These are phyloP conservation scores for Senecio squalidus DNA, from an alignment of 140 eudicot genomes.

Conservation along the genomic window DNA sequence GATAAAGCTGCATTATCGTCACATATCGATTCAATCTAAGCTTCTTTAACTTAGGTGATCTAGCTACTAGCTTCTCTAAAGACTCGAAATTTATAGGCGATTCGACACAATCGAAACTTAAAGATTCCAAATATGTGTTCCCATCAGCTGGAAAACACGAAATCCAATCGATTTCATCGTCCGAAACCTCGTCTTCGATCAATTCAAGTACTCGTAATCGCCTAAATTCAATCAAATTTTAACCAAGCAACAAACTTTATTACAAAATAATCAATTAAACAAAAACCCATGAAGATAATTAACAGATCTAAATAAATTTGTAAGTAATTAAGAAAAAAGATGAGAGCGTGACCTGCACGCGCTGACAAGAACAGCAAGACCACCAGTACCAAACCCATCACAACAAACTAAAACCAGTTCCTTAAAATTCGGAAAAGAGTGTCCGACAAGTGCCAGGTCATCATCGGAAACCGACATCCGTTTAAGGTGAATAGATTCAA, in stretches of 20 bases:
- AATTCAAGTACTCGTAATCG: constrained; percentile 71
- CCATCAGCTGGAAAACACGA: constrained; percentile 48
- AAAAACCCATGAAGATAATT: too few relatives aligned
- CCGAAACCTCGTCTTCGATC: constrained; percentile 58
- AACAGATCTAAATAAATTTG: too few relatives aligned
- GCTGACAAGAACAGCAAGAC: constrained; percentile 50
- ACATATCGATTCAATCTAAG: constrained; percentile 57
- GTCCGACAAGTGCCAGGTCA: constrained; percentile 41
- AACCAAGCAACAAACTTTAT: background rate
- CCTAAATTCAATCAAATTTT: constrained; percentile 28
- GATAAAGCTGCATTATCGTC: constrained; percentile 47
- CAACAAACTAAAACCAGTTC: constrained; percentile 70
- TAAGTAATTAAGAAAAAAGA: too few relatives aligned
- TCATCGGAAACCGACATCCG: constrained; percentile 57
- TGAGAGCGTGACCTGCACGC: constrained; percentile 77
- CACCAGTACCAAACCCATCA: constrained; percentile 66
- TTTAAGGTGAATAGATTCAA: constrained; percentile 48
- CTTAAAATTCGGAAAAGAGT: constrained; percentile 41
- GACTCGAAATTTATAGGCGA: constrained; percentile 49
- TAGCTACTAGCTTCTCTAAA: constrained; percentile 53
- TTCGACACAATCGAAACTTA: constrained; percentile 72
- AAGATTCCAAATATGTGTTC: constrained; percentile 50
- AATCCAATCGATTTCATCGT: constrained; percentile 73
- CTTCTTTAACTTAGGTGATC: constrained; percentile 64
- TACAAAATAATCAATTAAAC: too few relatives aligned